phyloP scores from a whole-genome alignment of 2,329 filamentous ascomycete species.

The Pseudocercospora fijiensis region DNA sequence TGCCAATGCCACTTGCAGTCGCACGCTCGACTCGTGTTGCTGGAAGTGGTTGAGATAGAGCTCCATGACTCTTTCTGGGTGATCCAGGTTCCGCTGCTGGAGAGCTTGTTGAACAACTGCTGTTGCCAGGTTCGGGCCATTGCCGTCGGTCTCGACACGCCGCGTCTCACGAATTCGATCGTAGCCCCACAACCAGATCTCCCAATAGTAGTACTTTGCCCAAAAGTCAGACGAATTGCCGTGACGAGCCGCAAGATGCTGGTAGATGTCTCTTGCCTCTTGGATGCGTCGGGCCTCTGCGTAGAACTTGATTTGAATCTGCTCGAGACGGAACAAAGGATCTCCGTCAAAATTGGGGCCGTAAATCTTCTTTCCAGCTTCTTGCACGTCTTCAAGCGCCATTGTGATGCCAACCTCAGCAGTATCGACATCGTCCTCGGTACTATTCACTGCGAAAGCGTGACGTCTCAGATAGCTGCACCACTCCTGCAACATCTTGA shows the following conservation, averaged over 20 bases:
- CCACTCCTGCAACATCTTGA: conserved; percentile 92
- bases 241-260: conserved; percentile 63
- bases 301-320: conserved; percentile 87
- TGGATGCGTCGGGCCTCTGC: conserved; percentile 77
- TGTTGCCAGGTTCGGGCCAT: conserved; percentile 72
- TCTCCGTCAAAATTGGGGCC: conserved; percentile 79
- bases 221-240: conserved; percentile 88
- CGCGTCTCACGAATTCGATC: conserved; percentile 53
- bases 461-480: conserved; percentile 87
- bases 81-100: conserved; percentile 63
- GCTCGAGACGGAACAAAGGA: conserved; percentile 81
- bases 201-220: conserved; percentile 89
- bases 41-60: conserved; percentile 79
- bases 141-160: conserved; percentile 52
- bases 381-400: conserved; percentile 79
- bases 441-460: conserved; percentile 70
- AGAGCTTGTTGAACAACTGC: conserved; percentile 72
- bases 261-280: conserved; percentile 75
- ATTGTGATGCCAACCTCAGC: conserved; percentile 86
- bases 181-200: conserved; percentile 70
- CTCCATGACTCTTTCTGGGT: conserved; percentile 73
- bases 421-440: conserved; percentile 78
- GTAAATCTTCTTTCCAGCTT: conserved; percentile 74
- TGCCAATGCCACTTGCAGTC: conserved; percentile 71
- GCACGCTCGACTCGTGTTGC: conserved; percentile 78